These are phyloP conservation scores for Coniochaeta sp. DNA, from an alignment of 2,329 filamentous ascomycete species.

Conservation along the genomic window DNA sequence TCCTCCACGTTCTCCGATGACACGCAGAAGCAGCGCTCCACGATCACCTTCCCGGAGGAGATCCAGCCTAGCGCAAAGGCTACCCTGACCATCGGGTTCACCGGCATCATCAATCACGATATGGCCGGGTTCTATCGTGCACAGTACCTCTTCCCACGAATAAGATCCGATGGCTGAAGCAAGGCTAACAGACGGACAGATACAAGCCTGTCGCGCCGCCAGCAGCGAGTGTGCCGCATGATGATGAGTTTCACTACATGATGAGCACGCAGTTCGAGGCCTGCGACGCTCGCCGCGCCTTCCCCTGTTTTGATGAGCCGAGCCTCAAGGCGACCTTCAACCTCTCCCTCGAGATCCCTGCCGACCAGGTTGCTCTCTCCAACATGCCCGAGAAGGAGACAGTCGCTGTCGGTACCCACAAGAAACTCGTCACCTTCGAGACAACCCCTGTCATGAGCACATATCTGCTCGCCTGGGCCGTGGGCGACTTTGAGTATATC, in stretches of 20 bases:
- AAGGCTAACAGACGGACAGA: too few species aligned
- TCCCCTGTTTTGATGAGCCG: slow-evolving; percentile 97
- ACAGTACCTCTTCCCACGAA: too few species aligned
- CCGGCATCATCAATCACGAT: slow-evolving; percentile 78
- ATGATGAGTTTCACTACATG: slow-evolving; percentile 63
- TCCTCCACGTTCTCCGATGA: slow-evolving; percentile 71
- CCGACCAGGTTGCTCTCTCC: slow-evolving; percentile 80
- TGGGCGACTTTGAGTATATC: slow-evolving; percentile 95
- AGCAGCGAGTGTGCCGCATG: slow-evolving; percentile 70
- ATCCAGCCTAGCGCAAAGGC: slow-evolving; percentile 62
- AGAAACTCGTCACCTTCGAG: slow-evolving; percentile 72
- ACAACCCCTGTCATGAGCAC: slow-evolving; percentile 87
- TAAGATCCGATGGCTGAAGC: too few species aligned
- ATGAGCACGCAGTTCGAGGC: slow-evolving; percentile 97
- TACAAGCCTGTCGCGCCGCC: slow-evolving; percentile 77
- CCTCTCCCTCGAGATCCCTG: slow-evolving; percentile 84
- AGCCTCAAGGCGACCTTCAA: slow-evolving; percentile 96
- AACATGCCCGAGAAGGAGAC: slow-evolving; percentile 88
- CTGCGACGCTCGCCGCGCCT: slow-evolving; percentile 87
- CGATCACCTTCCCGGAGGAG: slow-evolving; percentile 64
- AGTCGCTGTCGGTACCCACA: slow-evolving; percentile 49
- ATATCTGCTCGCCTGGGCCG: slow-evolving; percentile 84
- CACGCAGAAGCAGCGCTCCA: slow-evolving; percentile 75
- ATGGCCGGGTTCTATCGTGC: slow-evolving; percentile 92
- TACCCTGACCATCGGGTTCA: slow-evolving; percentile 54